Conservation (phyloP, 2,329 filamentous ascomycete genomes). For the Botryotinia convoluta region DNA sequence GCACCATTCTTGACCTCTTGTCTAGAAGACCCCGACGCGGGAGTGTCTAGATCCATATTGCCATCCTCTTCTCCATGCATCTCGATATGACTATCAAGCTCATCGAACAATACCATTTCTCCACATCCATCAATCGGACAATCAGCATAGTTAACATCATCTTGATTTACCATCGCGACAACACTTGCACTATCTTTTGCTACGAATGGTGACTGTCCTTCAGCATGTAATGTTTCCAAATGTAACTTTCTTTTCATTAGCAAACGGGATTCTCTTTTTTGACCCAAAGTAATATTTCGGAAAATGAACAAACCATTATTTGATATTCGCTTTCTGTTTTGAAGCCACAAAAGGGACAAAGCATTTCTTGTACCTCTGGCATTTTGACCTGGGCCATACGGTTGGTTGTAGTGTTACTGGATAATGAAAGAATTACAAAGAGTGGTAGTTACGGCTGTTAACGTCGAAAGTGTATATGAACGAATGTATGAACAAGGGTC, state of each 20-base stretch:
- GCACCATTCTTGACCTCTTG: neutral
- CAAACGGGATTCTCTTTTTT: neutral
- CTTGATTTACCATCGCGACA: conserved; percentile 28
- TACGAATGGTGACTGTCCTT: conserved; percentile 37
- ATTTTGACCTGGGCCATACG: neutral
- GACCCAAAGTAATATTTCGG: conserved; percentile 20
- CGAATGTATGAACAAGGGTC: neutral
- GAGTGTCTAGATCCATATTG: conserved; percentile 24
- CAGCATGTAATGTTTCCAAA: conserved; percentile 37
- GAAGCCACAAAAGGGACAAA: conserved; percentile 45
- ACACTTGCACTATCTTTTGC: conserved; percentile 34
- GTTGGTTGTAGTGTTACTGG: neutral
- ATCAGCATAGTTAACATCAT: conserved; percentile 46
- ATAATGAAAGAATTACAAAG: conserved; percentile 11
- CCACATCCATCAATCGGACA: conserved; percentile 58
- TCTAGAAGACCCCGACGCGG: neutral
- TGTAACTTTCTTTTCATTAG: conserved; percentile 32
- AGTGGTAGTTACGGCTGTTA: conserved; percentile 2
- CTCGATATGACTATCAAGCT: conserved; percentile 58
- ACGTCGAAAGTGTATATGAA: conserved; percentile 5
- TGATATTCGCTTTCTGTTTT: conserved; percentile 39
- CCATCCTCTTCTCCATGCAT: conserved; percentile 45
- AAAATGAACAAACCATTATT: conserved; percentile 39
- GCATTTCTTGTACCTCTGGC: conserved; percentile 18
- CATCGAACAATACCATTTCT: conserved; percentile 51